Evolutionary conservation across 345 rosid genomes (phyloP).

Genomic region (Leavenworthia alabamica): DNA sequence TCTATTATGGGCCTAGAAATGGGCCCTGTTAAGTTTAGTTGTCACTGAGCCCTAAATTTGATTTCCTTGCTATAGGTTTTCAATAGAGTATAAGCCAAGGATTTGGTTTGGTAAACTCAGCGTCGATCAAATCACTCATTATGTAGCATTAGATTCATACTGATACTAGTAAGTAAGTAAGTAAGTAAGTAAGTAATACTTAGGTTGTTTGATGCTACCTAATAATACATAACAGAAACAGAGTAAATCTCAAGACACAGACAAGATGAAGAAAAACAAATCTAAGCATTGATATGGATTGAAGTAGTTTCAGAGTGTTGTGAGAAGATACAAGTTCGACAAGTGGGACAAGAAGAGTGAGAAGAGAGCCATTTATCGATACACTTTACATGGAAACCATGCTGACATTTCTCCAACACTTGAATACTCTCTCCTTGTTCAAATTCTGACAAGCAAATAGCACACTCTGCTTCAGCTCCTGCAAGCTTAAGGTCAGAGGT

Average conservation of each 20-base stretch:
- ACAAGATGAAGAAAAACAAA: not conserved
- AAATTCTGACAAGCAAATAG: constrained; percentile 69
- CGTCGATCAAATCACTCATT: not conserved
- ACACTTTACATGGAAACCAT: constrained; percentile 72
- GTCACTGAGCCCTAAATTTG: not conserved
- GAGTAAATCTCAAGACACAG: constrained; percentile 10
- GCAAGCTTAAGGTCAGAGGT: constrained; percentile 43
- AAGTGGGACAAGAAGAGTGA: constrained; percentile 72
- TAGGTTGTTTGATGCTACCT: not conserved
- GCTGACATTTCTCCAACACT: constrained; percentile 54
- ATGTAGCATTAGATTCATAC: not conserved
- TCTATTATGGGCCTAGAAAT: not conserved
- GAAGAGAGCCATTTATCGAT: constrained; percentile 58
- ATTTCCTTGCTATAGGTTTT: not conserved
- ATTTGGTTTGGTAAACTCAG: too few species aligned
- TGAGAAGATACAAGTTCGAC: constrained; percentile 48
- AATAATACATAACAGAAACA: not conserved
- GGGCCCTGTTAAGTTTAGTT: not conserved
- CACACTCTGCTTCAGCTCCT: constrained; percentile 57
- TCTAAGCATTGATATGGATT: constrained; percentile 12
- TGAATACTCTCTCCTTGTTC: constrained; percentile 53
- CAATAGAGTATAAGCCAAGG: not conserved
- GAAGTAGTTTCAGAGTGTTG: not conserved
- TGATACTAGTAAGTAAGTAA: too few species aligned
- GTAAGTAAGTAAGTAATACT: not conserved